A percentile compares a stretch with the other conserved stretches of the same genome.
phyloP scores from a whole-genome alignment of 805 yeast species.

The Wickerhamomyces canadensis region DNA sequence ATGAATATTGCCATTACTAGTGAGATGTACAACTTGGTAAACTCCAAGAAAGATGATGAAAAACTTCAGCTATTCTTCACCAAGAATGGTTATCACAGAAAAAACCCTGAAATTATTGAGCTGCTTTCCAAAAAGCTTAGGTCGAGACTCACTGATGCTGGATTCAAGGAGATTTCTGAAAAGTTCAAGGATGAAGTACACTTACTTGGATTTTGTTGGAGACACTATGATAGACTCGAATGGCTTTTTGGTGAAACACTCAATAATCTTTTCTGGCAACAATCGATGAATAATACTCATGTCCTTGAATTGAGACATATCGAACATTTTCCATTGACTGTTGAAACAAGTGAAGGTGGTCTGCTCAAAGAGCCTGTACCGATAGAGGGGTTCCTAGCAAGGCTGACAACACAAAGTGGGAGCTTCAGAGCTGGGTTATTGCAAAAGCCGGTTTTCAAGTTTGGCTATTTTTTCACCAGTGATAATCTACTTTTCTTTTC shows the following conservation, averaged over 20 bases:
- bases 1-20: slow-evolving; percentile 22
- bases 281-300: slow-evolving; percentile 40
- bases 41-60: background rate
- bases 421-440: slow-evolving; percentile 25
- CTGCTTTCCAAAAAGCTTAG: slow-evolving; percentile 35
- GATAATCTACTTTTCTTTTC: slow-evolving; percentile 58
- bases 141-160: slow-evolving; percentile 26
- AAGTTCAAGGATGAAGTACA: slow-evolving; percentile 23
- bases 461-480: slow-evolving; percentile 59
- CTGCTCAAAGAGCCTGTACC: slow-evolving; percentile 56
- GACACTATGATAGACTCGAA: slow-evolving; percentile 69
- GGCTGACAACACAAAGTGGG: slow-evolving; percentile 49
- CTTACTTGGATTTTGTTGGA: slow-evolving; percentile 51
- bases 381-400: slow-evolving; percentile 74
- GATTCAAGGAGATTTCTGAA: slow-evolving; percentile 19
- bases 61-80: slow-evolving; percentile 2
- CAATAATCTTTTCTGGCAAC: slow-evolving; percentile 35
- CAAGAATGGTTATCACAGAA: slow-evolving; percentile 21
- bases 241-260: slow-evolving; percentile 50
- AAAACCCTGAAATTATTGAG: slow-evolving; percentile 27
- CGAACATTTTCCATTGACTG: slow-evolving; percentile 32
- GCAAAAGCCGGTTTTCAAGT: slow-evolving; percentile 40
- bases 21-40: slow-evolving; percentile 5
- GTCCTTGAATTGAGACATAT: slow-evolving; percentile 57
- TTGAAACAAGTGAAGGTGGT: slow-evolving; percentile 17